A percentile compares a stretch with the other conserved stretches of the same genome.
phyloP scores from a whole-genome alignment of 345 rosid species.

The Zanthoxylum bungeanum region DNA sequence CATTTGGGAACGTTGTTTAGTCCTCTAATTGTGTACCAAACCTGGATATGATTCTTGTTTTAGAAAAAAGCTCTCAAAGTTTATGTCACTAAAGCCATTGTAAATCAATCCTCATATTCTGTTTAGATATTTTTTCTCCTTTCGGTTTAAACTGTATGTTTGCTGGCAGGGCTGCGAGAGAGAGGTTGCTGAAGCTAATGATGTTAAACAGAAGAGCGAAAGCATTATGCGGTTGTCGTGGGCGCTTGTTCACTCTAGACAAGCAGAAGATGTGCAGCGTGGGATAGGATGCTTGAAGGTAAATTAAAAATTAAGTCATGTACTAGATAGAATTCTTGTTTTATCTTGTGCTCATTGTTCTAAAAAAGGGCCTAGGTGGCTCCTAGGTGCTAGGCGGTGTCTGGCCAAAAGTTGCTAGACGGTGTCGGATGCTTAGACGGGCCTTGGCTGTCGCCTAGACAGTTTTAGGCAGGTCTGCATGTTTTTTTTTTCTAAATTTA shows the following conservation, averaged over 20 bases:
- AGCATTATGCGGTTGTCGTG: constrained; percentile 80
- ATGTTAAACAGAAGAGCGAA: constrained; percentile 52
- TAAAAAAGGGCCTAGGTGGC: too few relatives aligned
- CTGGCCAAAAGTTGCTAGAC: too few relatives aligned
- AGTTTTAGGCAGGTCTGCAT: too few relatives aligned
- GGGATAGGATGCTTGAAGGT: constrained; percentile 83
- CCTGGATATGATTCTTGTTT: too few relatives aligned
- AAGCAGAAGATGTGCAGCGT: constrained; percentile 70
- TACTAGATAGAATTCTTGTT: background rate
- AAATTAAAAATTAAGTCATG: background rate
- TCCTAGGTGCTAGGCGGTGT: background rate
- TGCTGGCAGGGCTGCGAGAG: constrained; percentile 77
- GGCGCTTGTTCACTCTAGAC: constrained; percentile 84
- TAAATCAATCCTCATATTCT: background rate
- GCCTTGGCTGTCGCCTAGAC: too few relatives aligned
- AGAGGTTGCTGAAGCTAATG: constrained; percentile 55
- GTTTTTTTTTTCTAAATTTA: too few relatives aligned
- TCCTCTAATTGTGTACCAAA: too few relatives aligned
- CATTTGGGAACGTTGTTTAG: background rate
- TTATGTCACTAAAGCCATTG: background rate
- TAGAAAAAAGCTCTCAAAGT: too few relatives aligned
- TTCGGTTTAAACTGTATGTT: background rate
- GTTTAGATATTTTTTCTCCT: background rate
- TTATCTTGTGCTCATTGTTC: background rate
- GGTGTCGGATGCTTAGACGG: too few relatives aligned